Base-by-base conservation (phyloP, 2,329 filamentous ascomycete genomes). In the Lecanoromycetidae sp. region DNA sequence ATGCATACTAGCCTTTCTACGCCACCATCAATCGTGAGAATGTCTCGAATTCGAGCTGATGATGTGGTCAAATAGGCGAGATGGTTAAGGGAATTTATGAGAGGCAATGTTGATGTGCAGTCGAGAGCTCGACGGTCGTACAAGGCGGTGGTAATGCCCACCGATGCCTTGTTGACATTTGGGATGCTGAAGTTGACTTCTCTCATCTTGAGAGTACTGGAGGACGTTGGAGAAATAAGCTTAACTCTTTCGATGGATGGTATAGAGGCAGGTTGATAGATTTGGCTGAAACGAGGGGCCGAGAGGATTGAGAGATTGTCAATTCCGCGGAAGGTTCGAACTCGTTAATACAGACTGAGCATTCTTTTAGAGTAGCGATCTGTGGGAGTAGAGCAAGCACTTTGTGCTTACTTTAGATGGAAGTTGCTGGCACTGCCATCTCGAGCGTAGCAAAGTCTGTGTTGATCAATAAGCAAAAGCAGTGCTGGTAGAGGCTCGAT, bases 151-250 rank as follows among this genome's bases (percentile, higher is more conserved):
- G 91, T 98, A 70, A 98, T 98, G 68, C 90, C 90, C 61, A 94
- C 88, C 50, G 90, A 94, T 61, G 91, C 91, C 82, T 96, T 96
- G 71, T 96, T 96, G 77, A 93, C 87, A 75, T 91, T 95, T 46
- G 91, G 90, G 65, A 96, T 95, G 71, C 88, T 95, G 71, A 96
- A 96, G 70, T 96, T 96, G 71, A 94, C 88, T 78, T 98, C 91
- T 72, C 91, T 86, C 91, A 98, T 98, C 69, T 66, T 90, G 77
- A 62, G 13, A 30, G 9, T 17, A 27, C 4, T 43, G 13, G 20
- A 20, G 29, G n/a, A 8, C 34, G 26, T n/a, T 42, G 17, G 1
- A 23, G 10, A 10, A n/a, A 33, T 23, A n/a, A 17, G 36, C 15
- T 19, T 42, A n/a, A 13, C 13, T 37, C 22, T 4, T 43, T 20